Percentiles rank a stretch among this genome's conserved stretches.
phyloP scores from a whole-genome alignment of 768 basidiomycete genomes.

The Porpolomopsis calyptriformis region DNA sequence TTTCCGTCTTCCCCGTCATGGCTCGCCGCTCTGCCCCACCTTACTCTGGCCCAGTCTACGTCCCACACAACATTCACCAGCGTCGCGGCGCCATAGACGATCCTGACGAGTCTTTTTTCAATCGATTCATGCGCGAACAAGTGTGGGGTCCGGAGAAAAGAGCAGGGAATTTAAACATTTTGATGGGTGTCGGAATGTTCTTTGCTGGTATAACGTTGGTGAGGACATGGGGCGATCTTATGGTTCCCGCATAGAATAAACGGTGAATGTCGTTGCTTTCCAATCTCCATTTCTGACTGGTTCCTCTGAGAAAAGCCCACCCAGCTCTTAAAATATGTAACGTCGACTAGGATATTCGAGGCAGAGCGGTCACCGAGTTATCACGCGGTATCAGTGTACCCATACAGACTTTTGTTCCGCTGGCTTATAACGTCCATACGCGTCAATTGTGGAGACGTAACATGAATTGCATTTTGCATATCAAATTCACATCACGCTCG shows the following conservation, averaged over 20 bases:
- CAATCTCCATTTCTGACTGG: too few relatives aligned
- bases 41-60: conserved; percentile 41
- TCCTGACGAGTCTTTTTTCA: conserved; percentile 54
- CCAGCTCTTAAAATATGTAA: too few relatives aligned
- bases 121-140: conserved; percentile 50
- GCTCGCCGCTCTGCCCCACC: conserved; percentile 55
- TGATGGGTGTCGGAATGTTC: conserved; percentile 57
- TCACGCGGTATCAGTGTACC: too few relatives aligned
- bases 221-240: conserved; percentile 68
- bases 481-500: too few relatives aligned
- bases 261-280: not conserved
- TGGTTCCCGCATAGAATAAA: conserved; percentile 49
- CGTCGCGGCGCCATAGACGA: conserved; percentile 33
- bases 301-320: too few relatives aligned
- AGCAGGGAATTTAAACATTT: conserved; percentile 61
- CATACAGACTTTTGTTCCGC: too few relatives aligned
- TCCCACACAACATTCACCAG: conserved; percentile 33
- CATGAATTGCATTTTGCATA: too few relatives aligned
- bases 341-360: too few relatives aligned
- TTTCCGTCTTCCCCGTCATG: too few relatives aligned
- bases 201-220: conserved; percentile 58
- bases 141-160: conserved; percentile 65
- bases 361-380: too few relatives aligned
- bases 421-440: too few relatives aligned
- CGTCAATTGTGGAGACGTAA: too few relatives aligned